Conservation (phyloP, 2,329 filamentous ascomycete genomes). For the Ophiostoma triangulosporum region DNA sequence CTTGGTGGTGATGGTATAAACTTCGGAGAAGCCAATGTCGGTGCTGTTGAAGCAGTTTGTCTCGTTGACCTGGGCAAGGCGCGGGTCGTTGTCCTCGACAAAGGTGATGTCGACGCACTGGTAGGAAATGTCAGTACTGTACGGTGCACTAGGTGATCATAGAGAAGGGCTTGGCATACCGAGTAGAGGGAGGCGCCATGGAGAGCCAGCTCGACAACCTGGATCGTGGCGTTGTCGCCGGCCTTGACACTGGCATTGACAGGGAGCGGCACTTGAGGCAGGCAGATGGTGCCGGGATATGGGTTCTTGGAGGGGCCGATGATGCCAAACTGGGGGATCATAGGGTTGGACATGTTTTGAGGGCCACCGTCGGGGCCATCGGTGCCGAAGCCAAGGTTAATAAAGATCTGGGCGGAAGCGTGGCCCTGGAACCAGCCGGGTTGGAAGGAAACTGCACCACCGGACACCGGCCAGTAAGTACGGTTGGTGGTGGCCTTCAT, state of each 20-base stretch:
- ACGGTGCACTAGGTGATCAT: not conserved
- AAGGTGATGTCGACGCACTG: conserved; percentile 95
- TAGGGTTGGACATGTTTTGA: conserved; percentile 72
- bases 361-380: conserved; percentile 51
- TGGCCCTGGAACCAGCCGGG: conserved; percentile 96
- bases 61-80: conserved; percentile 57
- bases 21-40: conserved; percentile 59
- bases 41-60: conserved; percentile 84
- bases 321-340: conserved; percentile 71
- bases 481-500: conserved; percentile 65
- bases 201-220: conserved; percentile 68
- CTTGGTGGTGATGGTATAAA: conserved; percentile 55
- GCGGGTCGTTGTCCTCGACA: conserved; percentile 56
- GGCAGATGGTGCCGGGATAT: conserved; percentile 80
- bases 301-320: conserved; percentile 66
- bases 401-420: conserved; percentile 64
- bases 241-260: conserved; percentile 53
- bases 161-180: conserved; percentile 32
- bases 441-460: conserved; percentile 80
- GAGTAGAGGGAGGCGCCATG: conserved; percentile 77
- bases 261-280: conserved; percentile 80
- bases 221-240: conserved; percentile 85
- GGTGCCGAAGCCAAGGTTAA: conserved; percentile 80
- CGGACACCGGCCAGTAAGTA: conserved; percentile 79
- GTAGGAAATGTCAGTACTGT: not conserved